Base-by-base conservation (phyloP, 352 stramenopile species). In the Phytophthora cactorum region DNA sequence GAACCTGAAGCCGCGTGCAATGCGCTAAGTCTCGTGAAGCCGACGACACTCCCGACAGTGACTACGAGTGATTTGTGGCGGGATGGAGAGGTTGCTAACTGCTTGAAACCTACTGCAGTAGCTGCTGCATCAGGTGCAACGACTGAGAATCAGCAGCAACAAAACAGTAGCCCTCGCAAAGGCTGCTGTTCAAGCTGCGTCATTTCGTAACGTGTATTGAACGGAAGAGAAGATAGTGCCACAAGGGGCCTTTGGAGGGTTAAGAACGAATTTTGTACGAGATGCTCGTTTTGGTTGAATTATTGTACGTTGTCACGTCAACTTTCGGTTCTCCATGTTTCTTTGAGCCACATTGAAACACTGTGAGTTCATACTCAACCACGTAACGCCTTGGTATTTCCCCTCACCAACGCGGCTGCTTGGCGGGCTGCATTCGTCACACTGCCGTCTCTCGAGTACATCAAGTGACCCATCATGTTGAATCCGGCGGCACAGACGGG, bases 11-110 rank as follows among this genome's bases (percentile, higher is more conserved):
- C 52, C 0, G 41, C 67, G 9, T 68, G 72, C 29, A 81, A 82
- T 27, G 66, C 78, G 1, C 57, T 89, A 38, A 82, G 84, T 58
- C 78, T 90, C 1, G 82, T 92, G 29, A 78, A 82, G 15, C 66
- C 78, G 7, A 67, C 78, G 15, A 55, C 60, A 22, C 75, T 90
- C 46, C 71, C 76, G 3, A 6, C 27, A 1, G 70, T 88, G 12
- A 47, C 60, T 0, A 45, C 74, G 2, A 78, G 79, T 55, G 65
- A 68, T 14, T 57, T 90, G 54, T 90, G 82, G 82, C 65, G 72
- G 17, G 78, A 90, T 47, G 49, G 58, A 2, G 66, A 87, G n/a
- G 69, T 87, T 22, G 75, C 74, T 12, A 79, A 66, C 14, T 88
- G 81, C n/a, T 27, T 90, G 8, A 69, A 82, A n/a, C 45, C 66